Conservation (phyloP, 1,139 yeast species). For the Blastobotrys arbuscula region DNA sequence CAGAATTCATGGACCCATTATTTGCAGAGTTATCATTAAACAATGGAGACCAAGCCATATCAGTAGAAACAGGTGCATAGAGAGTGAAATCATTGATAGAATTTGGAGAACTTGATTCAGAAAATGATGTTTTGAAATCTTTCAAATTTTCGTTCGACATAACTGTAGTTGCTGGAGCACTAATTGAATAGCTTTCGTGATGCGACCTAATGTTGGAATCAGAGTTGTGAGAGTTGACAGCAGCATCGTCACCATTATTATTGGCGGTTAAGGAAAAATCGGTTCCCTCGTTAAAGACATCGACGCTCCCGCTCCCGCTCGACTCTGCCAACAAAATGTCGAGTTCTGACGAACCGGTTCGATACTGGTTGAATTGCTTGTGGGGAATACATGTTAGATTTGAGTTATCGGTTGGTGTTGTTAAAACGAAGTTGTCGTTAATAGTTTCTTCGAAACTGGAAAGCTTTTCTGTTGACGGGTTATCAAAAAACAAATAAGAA, state of each 20-base stretch:
- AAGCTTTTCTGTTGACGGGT: conserved; percentile 1
- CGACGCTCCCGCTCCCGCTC: too few species aligned
- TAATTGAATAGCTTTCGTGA: neutral
- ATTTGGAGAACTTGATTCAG: conserved; percentile 9
- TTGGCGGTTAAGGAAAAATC: neutral
- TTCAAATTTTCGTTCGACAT: conserved; percentile 2
- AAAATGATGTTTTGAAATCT: neutral
- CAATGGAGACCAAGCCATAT: conserved; percentile 13
- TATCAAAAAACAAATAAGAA: conserved; percentile 17
- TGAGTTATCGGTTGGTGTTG: neutral
- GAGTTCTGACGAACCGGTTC: neutral
- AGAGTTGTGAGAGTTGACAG: neutral
- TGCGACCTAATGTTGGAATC: too few species aligned
- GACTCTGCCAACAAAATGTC: neutral
- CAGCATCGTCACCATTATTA: neutral
- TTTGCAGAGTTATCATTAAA: conserved; percentile 10
- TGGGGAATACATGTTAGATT: conserved; percentile 4
- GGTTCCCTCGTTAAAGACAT: too few species aligned
- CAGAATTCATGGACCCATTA: neutral
- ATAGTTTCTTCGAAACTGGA: neutral
- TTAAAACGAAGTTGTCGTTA: neutral
- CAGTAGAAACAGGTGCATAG: neutral
- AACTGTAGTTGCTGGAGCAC: conserved; percentile 9
- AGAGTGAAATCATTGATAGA: neutral
- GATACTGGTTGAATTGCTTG: neutral